Conservation (phyloP, 768 basidiomycete species). For the Amanita rimosa region DNA sequence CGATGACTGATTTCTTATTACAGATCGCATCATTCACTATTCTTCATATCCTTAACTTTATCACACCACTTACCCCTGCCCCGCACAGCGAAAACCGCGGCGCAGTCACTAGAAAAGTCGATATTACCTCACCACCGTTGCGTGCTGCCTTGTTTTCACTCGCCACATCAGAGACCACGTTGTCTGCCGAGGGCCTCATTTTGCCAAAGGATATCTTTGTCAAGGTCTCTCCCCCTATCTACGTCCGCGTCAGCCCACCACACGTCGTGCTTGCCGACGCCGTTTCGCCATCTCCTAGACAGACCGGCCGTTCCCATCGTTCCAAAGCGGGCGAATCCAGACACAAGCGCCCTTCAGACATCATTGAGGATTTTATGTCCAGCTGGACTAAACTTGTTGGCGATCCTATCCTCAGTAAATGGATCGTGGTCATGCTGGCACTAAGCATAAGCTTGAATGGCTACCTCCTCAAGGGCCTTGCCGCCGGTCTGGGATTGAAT, state of each 20-base stretch:
- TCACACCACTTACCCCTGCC: slow-evolving; percentile 72
- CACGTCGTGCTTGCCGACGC: slow-evolving; percentile 7
- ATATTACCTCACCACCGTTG: slow-evolving; percentile 55
- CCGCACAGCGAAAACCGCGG: slow-evolving; percentile 23
- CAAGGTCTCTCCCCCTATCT: slow-evolving; percentile 50
- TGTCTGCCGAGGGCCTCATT: slow-evolving; percentile 8
- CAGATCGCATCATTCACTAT: slow-evolving; percentile 86
- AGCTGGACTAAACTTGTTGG: slow-evolving; percentile 87
- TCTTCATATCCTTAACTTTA: slow-evolving; percentile 86
- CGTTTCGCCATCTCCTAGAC: slow-evolving; percentile 9
- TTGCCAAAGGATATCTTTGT: slow-evolving; percentile 32
- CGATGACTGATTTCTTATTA: neutral
- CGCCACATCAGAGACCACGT: slow-evolving; percentile 22
- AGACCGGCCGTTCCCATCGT: neutral
- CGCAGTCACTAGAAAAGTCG: slow-evolving; percentile 44
- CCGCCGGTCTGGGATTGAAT: slow-evolving; percentile 32
- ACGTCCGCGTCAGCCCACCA: slow-evolving; percentile 35
- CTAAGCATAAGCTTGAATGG: slow-evolving; percentile 87
- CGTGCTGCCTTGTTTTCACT: slow-evolving; percentile 47
- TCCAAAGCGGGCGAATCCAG: slow-evolving; percentile 7
- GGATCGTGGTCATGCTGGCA: slow-evolving; percentile 83
- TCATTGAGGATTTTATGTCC: slow-evolving; percentile 80
- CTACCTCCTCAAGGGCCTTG: slow-evolving; percentile 82
- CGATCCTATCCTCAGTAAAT: slow-evolving; percentile 89
- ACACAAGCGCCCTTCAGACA: slow-evolving; percentile 28